A percentile compares a stretch with the other conserved stretches of the same genome.
Evolutionary conservation across 2,329 filamentous ascomycete species (phyloP).

Genomic region (Seiridium unicorne): DNA sequence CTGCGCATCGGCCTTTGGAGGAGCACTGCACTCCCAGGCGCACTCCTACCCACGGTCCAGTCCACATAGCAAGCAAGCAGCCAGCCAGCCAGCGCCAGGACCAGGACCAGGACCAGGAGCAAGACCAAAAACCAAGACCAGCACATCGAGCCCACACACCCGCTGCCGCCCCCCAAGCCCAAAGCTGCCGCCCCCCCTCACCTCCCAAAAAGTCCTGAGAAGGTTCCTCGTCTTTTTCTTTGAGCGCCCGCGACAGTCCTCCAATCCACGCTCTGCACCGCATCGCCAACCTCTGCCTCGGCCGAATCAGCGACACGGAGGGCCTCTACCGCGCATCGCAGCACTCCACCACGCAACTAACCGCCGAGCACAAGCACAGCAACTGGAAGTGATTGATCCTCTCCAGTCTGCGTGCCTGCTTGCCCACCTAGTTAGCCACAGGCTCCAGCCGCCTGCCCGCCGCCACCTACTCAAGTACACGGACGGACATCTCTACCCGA

Average conservation of each 20-base stretch:
- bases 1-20: background rate
- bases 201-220: background rate
- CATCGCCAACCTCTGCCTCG: background rate
- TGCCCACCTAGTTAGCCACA: background rate
- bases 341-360: background rate
- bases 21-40: background rate
- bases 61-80: too few relatives aligned
- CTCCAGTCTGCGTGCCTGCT: background rate
- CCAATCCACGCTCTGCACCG: background rate
- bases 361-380: slow-evolving; percentile 1
- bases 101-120: background rate
- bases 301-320: slow-evolving; percentile 4
- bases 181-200: background rate
- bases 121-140: background rate
- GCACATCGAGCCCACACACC: background rate
- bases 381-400: background rate
- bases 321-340: background rate
- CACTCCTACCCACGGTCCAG: too few relatives aligned
- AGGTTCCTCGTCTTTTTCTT: background rate
- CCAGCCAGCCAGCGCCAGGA: too few relatives aligned
- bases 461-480: background rate
- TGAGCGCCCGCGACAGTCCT: background rate
- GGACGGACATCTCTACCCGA: slow-evolving; percentile 1
- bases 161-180: background rate
- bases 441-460: background rate